Evolutionary conservation across 805 yeast genomes (phyloP).

Genomic region (Ogataea corticis): DNA sequence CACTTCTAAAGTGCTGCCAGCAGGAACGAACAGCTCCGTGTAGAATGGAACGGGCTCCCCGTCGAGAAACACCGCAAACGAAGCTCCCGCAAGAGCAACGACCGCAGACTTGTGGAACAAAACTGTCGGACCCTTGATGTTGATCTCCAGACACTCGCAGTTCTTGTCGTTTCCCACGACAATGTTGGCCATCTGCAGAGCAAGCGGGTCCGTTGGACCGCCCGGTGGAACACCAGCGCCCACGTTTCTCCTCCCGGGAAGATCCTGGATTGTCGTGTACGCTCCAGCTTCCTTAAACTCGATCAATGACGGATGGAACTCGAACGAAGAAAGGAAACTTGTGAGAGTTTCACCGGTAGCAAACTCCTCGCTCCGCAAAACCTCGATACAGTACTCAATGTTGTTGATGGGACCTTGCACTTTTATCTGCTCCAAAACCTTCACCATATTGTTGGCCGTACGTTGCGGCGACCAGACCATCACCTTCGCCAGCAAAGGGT

Average conservation of each 20-base stretch:
- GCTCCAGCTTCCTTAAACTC: constrained; percentile 90
- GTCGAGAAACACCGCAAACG: constrained; percentile 63
- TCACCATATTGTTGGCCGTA: constrained; percentile 73
- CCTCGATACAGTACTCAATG: constrained; percentile 81
- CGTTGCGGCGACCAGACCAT: constrained; percentile 92
- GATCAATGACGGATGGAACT: constrained; percentile 77
- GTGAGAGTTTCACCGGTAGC: constrained; percentile 80
- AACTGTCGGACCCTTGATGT: constrained; percentile 83
- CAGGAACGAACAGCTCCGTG: constrained; percentile 66
- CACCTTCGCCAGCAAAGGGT: constrained; percentile 93
- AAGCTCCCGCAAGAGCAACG: constrained; percentile 90
- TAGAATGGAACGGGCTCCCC: constrained; percentile 59
- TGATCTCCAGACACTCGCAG: constrained; percentile 89
- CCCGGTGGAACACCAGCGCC: constrained; percentile 96
- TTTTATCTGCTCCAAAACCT: constrained; percentile 80
- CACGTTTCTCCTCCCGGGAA: constrained; percentile 86
- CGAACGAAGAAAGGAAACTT: constrained; percentile 76
- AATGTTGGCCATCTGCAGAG: constrained; percentile 85
- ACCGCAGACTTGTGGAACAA: constrained; percentile 78
- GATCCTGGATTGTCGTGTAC: constrained; percentile 94
- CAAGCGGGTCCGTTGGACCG: constrained; percentile 94
- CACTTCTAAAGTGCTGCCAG: constrained; percentile 73
- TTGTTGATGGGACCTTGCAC: constrained; percentile 88
- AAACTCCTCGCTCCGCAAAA: constrained; percentile 82
- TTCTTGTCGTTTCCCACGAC: constrained; percentile 81